Base-by-base conservation (phyloP, 1,139 yeast species). In the Yamadazyma pseudoaaseri region DNA sequence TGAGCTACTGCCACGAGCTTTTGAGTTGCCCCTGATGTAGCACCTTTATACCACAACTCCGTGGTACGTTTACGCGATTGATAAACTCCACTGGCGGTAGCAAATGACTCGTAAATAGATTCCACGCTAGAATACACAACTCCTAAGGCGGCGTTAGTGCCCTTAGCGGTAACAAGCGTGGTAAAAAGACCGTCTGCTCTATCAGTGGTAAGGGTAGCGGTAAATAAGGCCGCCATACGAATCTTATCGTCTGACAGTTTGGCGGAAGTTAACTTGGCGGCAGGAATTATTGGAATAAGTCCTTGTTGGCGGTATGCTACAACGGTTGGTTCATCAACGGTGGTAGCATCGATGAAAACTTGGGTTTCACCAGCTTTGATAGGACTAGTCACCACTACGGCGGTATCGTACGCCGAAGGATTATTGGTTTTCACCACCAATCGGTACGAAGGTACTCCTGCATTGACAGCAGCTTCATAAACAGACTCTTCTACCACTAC, bases 11-110 rank as follows among this genome's bases (percentile, higher is more conserved):
- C 62, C 17, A 84, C 49, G 35, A 92, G 70, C 45, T 70, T 70
- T 61, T 92, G 98, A 1, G 95, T 86, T 33, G 96, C 96, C 8
- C 98, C 98, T 21, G 95, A 84, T 4, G 96, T 86, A 38, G 85
- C 85, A 24, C 98, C 99, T 60, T 92, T 92, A 60, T 84, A 86
- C 98, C 99, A 92, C 39, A 92, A 72, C 39, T 68, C 75, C 16
- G 94, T 87, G 41, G 83, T 81, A 45, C 87, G 77, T 45, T 82
- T 81, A 48, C 98, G 81, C 5, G 96, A 87, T 60, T 86, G 97
- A 61, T 92, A 92, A 6, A 92, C 96, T 33, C 99, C 99, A 10
- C 86, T 79, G 31, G 79, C 76, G 25, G 86, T 85, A 40, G 79
- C 77, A 46, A 92, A 75, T 4, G 97, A 92, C 48, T 86, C 94